Base-by-base conservation (phyloP, 1,139 yeast genomes). In the Blastobotrys proliferans region DNA sequence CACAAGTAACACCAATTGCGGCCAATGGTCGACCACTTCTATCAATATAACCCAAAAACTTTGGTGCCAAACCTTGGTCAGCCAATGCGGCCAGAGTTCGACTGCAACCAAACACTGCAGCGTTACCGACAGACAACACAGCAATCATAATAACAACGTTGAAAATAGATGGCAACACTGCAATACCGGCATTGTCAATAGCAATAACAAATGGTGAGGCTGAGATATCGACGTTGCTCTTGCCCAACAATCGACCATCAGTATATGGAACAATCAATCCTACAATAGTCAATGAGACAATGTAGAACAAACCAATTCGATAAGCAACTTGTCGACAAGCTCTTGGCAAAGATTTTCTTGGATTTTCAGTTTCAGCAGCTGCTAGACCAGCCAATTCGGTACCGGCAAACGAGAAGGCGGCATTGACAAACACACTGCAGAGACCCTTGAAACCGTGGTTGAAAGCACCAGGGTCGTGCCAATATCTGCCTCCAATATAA, bases 361-460 rank as follows among this genome's bases (percentile, higher is more conserved):
- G 95, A 61, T 83, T 79, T 35, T 71, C 72, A 35, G 94, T 79
- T 65, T 87, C 95, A 16, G 94, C 87, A 28, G 94, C 88, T 16
- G 94, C 88, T 51, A 87, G 69, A 43, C 94, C 94, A 46, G 83
- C 83, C 58, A 83, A 72, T 65, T 85, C 95, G 42, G 83, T 77
- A 55, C 94, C 94, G 43, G 90, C 88, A 57, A 84, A 83, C 3
- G 95, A 79, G 64, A 86, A 88, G 5, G 95, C 94, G 21, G 95
- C 94, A 25, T 82, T 77, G 40, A 88, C 87, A 56, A 88, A 83
- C 25, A 83, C 83, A n/a, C 85, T 70, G 56, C 87, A 77, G 22
- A 86, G 79, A 53, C 96, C 96, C 61, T 87, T 86, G 70, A 76
- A 85, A 46, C 69, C 87, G 72, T 67, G 68, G 47, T 69, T 74